Conservation (phyloP, 768 basidiomycete species). For the Mrakia blollopis region DNA sequence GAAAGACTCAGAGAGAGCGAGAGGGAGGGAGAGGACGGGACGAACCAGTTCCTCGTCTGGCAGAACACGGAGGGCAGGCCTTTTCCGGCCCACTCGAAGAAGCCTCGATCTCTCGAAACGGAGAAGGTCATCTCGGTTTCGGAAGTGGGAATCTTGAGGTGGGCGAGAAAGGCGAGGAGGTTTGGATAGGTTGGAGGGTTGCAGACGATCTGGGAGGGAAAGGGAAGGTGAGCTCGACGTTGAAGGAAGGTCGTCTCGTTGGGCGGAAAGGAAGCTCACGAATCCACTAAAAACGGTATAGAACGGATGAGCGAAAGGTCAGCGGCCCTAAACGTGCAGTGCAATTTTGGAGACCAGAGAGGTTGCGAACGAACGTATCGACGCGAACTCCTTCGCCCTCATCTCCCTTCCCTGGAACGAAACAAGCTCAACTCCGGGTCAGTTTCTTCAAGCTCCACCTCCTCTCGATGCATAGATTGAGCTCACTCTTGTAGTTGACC, state of each 20-base stretch:
- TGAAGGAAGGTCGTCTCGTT: background rate
- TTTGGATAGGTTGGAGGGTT: slow-evolving; percentile 74
- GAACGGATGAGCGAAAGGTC: background rate
- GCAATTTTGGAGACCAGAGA: background rate
- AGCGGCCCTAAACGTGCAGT: too few species aligned
- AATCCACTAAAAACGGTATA: slow-evolving; percentile 19
- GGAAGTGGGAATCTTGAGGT: slow-evolving; percentile 52
- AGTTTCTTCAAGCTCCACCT: slow-evolving; percentile 36
- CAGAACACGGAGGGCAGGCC: slow-evolving; percentile 61
- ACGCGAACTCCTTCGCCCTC: slow-evolving; percentile 49
- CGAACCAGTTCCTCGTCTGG: slow-evolving; percentile 54
- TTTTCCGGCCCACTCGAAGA: slow-evolving; percentile 72
- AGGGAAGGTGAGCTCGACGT: slow-evolving; percentile 5
- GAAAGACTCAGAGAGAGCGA: background rate
- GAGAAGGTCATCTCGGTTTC: slow-evolving; percentile 73
- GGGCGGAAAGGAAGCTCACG: background rate
- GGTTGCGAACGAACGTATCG: slow-evolving; percentile 59
- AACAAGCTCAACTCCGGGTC: background rate
- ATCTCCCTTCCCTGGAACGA: slow-evolving; percentile 11
- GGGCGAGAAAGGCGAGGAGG: slow-evolving; percentile 62
- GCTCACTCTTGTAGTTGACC: slow-evolving; percentile 50
- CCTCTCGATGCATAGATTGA: too few species aligned
- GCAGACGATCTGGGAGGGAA: slow-evolving; percentile 58
- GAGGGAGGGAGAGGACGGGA: background rate
- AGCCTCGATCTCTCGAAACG: slow-evolving; percentile 63